A percentile compares a stretch with the other conserved stretches of the same genome.
Conservation (phyloP, 257 asterid species). For the Buddleja alternifolia region DNA sequence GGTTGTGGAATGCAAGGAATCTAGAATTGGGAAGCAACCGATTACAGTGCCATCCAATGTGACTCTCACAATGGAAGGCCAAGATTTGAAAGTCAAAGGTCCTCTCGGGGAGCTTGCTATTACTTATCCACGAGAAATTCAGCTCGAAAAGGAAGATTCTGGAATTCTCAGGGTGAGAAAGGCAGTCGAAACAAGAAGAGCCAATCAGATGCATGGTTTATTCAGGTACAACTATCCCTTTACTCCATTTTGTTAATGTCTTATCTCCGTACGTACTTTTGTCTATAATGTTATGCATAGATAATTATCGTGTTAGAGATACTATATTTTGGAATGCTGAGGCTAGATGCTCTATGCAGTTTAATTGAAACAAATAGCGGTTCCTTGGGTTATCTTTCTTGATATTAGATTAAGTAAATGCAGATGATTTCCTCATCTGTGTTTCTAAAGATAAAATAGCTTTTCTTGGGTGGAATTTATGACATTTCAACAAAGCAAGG, state of each 20-base stretch:
- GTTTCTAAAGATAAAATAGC: not conserved
- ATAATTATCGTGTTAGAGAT: slow-evolving; percentile 16
- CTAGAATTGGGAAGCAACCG: slow-evolving; percentile 96
- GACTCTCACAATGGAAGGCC: slow-evolving; percentile 70
- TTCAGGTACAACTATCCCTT: slow-evolving; percentile 65
- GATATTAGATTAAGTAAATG: slow-evolving; percentile 11
- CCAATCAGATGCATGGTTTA: slow-evolving; percentile 96
- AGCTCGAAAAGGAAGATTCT: slow-evolving; percentile 68
- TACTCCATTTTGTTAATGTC: not conserved
- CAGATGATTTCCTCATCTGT: not conserved
- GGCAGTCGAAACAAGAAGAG: slow-evolving; percentile 80
- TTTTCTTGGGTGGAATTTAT: not conserved
- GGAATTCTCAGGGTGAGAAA: slow-evolving; percentile 74
- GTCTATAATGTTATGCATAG: not conserved
- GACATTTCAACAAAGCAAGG: not conserved
- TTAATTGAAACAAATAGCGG: not conserved
- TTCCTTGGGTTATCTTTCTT: slow-evolving; percentile 18
- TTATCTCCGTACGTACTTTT: not conserved
- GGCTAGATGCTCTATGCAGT: slow-evolving; percentile 13
- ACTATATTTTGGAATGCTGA: slow-evolving; percentile 5
- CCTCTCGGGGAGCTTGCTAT: slow-evolving; percentile 90
- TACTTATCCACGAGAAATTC: slow-evolving; percentile 82
- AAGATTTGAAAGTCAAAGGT: slow-evolving; percentile 81
- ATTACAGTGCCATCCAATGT: slow-evolving; percentile 83
- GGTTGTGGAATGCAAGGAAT: slow-evolving; percentile 84